Base-by-base conservation (phyloP, 805 yeast genomes). In the Schwanniomyces occidentalis region DNA sequence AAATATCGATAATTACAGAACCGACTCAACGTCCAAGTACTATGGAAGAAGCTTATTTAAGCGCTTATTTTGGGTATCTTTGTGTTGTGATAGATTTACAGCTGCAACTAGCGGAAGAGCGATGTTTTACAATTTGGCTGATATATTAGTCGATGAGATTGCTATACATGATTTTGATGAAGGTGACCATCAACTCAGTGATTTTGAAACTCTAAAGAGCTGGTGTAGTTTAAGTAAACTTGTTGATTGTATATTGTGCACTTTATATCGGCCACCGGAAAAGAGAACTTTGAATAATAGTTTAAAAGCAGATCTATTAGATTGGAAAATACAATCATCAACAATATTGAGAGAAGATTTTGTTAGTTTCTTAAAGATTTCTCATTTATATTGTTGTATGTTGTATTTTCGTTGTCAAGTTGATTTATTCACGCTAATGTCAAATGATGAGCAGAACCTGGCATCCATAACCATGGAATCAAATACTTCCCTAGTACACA, bases 1-100 rank as follows among this genome's bases (percentile, higher is more conserved):
- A 8, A 16, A 26, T 14, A 27, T 17, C 8, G 35, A 23, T 6
- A n/a, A n/a, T n/a, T n/a, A n/a, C n/a, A n/a, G n/a, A n/a, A n/a
- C n/a, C n/a, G n/a, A n/a, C n/a, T n/a, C n/a, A n/a, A n/a, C n/a
- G n/a, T n/a, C n/a, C n/a, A n/a, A n/a, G n/a, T n/a, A n/a, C n/a
- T 13, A 12, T 4, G 16, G 12, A 5, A 6, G 9, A 14, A 6
- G 27, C 10, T 19, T n/a, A 14, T 16, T 24, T 16, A 10, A 22
- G 27, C 35, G 63, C 18, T 31, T 58, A 9, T 52, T 55, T 32
- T 58, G 63, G 63, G 45, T 50, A 0, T 44, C 55, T 1, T 55
- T 46, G 29, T 55, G 62, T 28, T 44, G 53, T 26, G 62, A 56
- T 34, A 37, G 61, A n/a, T 40, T 54, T 14, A 41, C 48, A 6